These are phyloP conservation scores for Aeschynomene evenia DNA, from an alignment of 306 rosid genomes.

Conservation along the genomic window DNA sequence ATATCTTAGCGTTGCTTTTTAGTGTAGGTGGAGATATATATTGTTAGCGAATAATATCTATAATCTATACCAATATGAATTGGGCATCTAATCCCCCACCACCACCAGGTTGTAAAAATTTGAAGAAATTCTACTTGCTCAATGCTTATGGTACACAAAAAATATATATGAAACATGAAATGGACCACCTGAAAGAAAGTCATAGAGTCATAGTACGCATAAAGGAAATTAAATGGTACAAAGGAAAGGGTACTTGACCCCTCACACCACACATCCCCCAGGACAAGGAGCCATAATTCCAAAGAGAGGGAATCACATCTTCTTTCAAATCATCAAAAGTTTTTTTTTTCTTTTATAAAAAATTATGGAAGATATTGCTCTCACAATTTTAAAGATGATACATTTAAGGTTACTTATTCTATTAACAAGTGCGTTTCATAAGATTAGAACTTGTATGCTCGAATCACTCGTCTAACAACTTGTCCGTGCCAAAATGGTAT, in stretches of 20 bases:
- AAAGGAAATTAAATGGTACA: neutral
- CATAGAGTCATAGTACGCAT: neutral
- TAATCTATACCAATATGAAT: slow-evolving; percentile 36
- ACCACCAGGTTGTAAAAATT: slow-evolving; percentile 43
- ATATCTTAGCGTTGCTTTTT: slow-evolving; percentile 40
- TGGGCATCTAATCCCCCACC: slow-evolving; percentile 70
- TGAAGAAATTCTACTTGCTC: slow-evolving; percentile 37
- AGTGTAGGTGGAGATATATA: slow-evolving; percentile 24
- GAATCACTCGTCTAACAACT: no score
- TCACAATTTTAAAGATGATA: no score
- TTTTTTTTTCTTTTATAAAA: no score
- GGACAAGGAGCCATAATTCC: neutral
- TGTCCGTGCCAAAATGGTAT: slow-evolving; percentile 29
- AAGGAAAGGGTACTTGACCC: neutral
- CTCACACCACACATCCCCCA: neutral
- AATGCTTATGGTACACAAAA: slow-evolving; percentile 37
- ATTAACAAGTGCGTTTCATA: no score
- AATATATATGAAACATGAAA: slow-evolving; percentile 24
- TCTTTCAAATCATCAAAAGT: no score
- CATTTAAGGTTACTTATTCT: no score
- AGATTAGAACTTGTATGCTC: no score
- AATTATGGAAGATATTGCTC: no score
- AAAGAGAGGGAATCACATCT: slow-evolving; percentile 43
- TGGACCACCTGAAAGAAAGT: neutral
- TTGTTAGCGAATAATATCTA: slow-evolving; percentile 47